phyloP scores from a whole-genome alignment of 306 rosid genomes.

The Begonia loranthoides region DNA sequence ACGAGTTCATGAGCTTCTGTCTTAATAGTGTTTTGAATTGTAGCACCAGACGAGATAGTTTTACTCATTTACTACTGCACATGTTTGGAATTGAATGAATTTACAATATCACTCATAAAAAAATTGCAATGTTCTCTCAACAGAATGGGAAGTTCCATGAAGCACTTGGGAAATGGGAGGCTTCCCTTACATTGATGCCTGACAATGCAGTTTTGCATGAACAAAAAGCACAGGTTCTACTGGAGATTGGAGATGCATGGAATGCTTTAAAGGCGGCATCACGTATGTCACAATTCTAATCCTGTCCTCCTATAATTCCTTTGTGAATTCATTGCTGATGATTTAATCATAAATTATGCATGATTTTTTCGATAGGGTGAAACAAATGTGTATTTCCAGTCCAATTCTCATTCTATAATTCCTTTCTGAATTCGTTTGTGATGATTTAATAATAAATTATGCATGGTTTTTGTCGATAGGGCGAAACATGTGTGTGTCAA shows the following conservation, averaged over 20 bases:
- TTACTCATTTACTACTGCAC: neutral
- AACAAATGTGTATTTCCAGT: no score
- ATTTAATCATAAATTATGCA: no score
- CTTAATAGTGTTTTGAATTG: no score
- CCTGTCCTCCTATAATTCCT: no score
- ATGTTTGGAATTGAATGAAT: neutral
- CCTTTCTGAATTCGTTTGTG: no score
- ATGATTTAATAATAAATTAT: no score
- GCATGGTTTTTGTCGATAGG: no score
- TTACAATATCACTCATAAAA: neutral
- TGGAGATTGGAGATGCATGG: conserved; percentile 89
- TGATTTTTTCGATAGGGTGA: no score
- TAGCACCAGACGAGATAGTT: neutral
- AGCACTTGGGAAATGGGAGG: conserved; percentile 85
- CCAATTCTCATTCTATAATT: no score
- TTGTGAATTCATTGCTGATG: no score
- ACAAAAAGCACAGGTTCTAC: conserved; percentile 80
- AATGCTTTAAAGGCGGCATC: conserved; percentile 76
- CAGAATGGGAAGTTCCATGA: conserved; percentile 67
- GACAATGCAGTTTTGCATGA: conserved; percentile 57
- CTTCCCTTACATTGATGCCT: conserved; percentile 66
- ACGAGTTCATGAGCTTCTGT: no score
- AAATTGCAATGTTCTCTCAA: conserved; percentile 2
- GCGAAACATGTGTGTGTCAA: no score
- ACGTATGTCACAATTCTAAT: conserved; percentile 22